These are phyloP conservation scores for Cercospora canescens DNA, from an alignment of 2,329 filamentous ascomycete genomes.

Conservation along the genomic window DNA sequence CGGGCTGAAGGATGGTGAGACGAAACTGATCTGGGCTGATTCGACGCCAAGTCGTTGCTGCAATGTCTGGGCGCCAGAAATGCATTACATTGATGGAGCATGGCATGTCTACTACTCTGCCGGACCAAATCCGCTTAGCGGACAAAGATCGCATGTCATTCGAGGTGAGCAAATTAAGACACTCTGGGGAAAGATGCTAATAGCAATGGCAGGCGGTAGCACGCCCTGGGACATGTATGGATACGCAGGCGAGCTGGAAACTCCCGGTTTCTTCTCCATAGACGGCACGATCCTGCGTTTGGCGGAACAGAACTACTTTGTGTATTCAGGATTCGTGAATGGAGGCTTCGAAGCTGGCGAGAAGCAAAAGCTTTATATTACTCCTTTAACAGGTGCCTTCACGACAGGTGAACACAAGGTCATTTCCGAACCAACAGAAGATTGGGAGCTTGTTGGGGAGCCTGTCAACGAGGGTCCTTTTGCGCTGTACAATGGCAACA, in stretches of 20 bases:
- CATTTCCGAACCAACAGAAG: slow-evolving; percentile 52
- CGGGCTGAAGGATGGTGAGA: slow-evolving; percentile 55
- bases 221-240: slow-evolving; percentile 54
- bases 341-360: slow-evolving; percentile 39
- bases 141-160: slow-evolving; percentile 55
- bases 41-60: slow-evolving; percentile 50
- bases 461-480: slow-evolving; percentile 59
- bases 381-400: slow-evolving; percentile 42
- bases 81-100: slow-evolving; percentile 50
- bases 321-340: slow-evolving; percentile 49
- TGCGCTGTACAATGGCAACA: slow-evolving; percentile 55
- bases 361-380: slow-evolving; percentile 46
- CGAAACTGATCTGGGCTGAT: slow-evolving; percentile 54
- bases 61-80: slow-evolving; percentile 58
- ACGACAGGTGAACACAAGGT: slow-evolving; percentile 49
- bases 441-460: slow-evolving; percentile 52
- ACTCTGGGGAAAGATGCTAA: not conserved
- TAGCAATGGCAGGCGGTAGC: slow-evolving; percentile 44
- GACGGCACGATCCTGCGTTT: slow-evolving; percentile 57
- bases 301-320: slow-evolving; percentile 51
- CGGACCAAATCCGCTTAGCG: slow-evolving; percentile 47
- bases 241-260: slow-evolving; percentile 50
- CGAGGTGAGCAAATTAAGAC: slow-evolving; percentile 27
- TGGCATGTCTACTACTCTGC: slow-evolving; percentile 62
- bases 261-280: slow-evolving; percentile 50